Evolutionary conservation across 345 rosid genomes (phyloP).

Genomic region (Populus pruinosa): DNA sequence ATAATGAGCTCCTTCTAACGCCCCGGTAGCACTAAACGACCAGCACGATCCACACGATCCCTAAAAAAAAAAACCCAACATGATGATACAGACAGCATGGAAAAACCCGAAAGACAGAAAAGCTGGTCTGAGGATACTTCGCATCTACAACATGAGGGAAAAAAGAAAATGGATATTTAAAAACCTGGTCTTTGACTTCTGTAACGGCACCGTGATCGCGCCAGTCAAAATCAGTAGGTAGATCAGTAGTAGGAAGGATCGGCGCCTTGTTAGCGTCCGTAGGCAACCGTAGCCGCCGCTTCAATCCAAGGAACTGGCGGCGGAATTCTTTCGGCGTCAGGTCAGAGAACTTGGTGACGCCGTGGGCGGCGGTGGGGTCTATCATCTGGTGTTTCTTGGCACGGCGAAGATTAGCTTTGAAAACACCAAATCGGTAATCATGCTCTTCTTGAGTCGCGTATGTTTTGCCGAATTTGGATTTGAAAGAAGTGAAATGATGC

Average conservation of each 20-base stretch:
- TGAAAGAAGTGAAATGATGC: slow-evolving; percentile 24
- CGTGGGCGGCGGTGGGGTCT: slow-evolving; percentile 83
- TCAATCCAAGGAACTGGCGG: slow-evolving; percentile 53
- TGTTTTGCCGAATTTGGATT: slow-evolving; percentile 18
- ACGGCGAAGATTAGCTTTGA: slow-evolving; percentile 55
- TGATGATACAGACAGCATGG: not conserved
- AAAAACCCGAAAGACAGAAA: not conserved
- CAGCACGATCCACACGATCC: slow-evolving; percentile 98
- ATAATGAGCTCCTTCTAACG: slow-evolving; percentile 89
- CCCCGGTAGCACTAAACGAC: slow-evolving; percentile 94
- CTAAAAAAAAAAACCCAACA: slow-evolving; percentile 24
- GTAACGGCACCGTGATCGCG: slow-evolving; percentile 87
- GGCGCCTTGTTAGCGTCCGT: slow-evolving; percentile 81
- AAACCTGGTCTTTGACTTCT: slow-evolving; percentile 75
- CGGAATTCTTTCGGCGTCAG: slow-evolving; percentile 67
- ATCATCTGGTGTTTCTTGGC: slow-evolving; percentile 72
- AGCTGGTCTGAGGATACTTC: not conserved
- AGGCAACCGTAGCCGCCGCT: slow-evolving; percentile 49
- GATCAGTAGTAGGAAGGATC: slow-evolving; percentile 65
- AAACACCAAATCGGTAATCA: slow-evolving; percentile 56
- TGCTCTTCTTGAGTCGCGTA: slow-evolving; percentile 57
- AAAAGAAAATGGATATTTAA: no score
- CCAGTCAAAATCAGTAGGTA: slow-evolving; percentile 87
- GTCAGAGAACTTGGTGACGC: slow-evolving; percentile 90
- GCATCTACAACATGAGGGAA: not conserved